Conservation (phyloP, 371 early-diverging fungal genomes). For the Mucor indicus region DNA sequence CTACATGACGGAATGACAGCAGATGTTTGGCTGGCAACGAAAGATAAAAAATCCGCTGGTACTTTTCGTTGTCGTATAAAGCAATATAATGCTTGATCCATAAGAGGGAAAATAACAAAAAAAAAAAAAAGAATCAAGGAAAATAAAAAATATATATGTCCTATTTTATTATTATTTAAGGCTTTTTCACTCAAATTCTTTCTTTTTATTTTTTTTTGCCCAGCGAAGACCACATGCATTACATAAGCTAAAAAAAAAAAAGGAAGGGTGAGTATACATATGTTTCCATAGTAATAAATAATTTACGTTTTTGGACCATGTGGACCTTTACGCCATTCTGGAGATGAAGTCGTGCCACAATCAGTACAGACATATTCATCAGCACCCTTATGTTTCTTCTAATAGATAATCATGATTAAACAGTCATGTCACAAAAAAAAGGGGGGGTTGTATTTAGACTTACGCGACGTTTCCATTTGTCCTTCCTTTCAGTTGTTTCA, state of each 20-base stretch:
- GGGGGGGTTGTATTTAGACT: no score
- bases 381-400: conserved; percentile 34
- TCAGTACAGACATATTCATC: conserved; percentile 47
- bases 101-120: conserved; percentile 4
- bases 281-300: background rate
- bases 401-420: background rate
- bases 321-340: conserved; percentile 81
- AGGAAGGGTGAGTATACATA: background rate
- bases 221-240: conserved; percentile 53
- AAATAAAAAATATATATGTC: conserved; percentile 1
- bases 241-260: conserved; percentile 27
- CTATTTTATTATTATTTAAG: no score
- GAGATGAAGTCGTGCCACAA: conserved; percentile 75
- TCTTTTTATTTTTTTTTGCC: conserved; percentile 31
- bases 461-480: conserved; percentile 24
- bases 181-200: conserved; percentile 19
- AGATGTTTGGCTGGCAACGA: conserved; percentile 22
- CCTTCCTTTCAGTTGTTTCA: conserved; percentile 13
- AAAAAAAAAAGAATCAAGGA: background rate
- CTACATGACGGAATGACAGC: conserved; percentile 14
- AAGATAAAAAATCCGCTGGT: conserved; percentile 18
- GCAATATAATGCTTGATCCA: no score
- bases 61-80: no score
- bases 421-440: background rate
- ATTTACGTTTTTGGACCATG: conserved; percentile 63